A percentile compares a stretch with the other conserved stretches of the same genome.
These are phyloP conservation scores for Euphorbia pulcherrima DNA, from an alignment of 345 rosid genomes.

Conservation along the genomic window DNA sequence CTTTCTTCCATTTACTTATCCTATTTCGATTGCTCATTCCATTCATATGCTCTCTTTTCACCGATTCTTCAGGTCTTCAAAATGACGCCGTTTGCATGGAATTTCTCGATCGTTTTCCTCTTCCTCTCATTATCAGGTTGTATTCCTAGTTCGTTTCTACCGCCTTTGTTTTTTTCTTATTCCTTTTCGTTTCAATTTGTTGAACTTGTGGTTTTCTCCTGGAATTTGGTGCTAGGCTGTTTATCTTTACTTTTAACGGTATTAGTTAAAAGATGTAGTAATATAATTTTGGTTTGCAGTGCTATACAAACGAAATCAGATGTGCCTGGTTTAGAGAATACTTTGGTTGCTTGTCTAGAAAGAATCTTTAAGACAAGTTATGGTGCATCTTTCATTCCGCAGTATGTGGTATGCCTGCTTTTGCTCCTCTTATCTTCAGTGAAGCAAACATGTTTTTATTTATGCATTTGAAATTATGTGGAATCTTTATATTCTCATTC, in stretches of 20 bases:
- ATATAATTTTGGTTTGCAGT: constrained; percentile 34
- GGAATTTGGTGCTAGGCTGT: background rate
- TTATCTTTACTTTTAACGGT: background rate
- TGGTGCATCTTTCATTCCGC: constrained; percentile 75
- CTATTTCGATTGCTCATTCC: background rate
- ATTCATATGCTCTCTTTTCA: background rate
- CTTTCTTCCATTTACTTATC: background rate
- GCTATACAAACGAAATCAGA: constrained; percentile 55
- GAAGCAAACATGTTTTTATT: background rate
- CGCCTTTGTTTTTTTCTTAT: background rate
- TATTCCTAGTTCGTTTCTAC: background rate
- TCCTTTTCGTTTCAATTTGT: background rate
- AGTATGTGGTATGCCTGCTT: constrained; percentile 51
- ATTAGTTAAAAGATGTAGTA: background rate
- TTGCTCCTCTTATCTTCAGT: background rate
- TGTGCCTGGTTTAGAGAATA: constrained; percentile 48
- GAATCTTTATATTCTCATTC: background rate
- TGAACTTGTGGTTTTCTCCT: background rate
- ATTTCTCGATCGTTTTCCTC: constrained; percentile 77
- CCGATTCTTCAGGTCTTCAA: constrained; percentile 45
- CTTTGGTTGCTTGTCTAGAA: constrained; percentile 65
- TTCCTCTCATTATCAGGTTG: constrained; percentile 65
- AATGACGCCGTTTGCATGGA: constrained; percentile 61
- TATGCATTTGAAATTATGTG: background rate
- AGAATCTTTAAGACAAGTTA: constrained; percentile 62